A percentile compares a stretch with the other conserved stretches of the same genome.
phyloP scores from a whole-genome alignment of 108 stramenopile genomes.

The Parietichytrium sp. region DNA sequence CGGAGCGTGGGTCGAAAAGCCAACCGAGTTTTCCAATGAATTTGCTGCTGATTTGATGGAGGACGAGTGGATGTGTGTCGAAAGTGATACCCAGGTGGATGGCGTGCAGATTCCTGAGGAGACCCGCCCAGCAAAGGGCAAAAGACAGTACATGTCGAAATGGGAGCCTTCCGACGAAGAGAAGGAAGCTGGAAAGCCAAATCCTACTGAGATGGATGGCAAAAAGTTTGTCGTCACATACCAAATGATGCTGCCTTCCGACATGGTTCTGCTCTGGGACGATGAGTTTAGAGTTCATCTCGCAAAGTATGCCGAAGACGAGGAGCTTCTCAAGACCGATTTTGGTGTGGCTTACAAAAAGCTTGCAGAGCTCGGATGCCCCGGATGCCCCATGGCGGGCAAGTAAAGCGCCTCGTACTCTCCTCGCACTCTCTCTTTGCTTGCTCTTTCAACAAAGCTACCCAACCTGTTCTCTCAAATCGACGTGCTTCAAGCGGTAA shows the following conservation, averaged over 20 bases:
- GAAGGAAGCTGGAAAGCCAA: not conserved
- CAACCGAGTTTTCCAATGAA: slow-evolving; percentile 77
- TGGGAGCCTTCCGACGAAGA: slow-evolving; percentile 19
- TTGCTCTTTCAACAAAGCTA: too few species aligned
- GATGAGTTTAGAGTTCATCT: slow-evolving; percentile 67
- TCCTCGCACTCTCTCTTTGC: too few species aligned
- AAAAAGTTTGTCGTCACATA: not conserved
- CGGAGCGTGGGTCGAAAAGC: slow-evolving; percentile 74
- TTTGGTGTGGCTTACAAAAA: slow-evolving; percentile 86
- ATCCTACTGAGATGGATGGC: not conserved
- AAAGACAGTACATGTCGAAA: slow-evolving; percentile 55
- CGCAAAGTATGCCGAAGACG: slow-evolving; percentile 74
- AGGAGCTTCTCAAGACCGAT: slow-evolving; percentile 81
- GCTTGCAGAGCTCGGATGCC: slow-evolving; percentile 75
- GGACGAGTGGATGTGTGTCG: slow-evolving; percentile 55
- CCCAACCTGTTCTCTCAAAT: too few species aligned
- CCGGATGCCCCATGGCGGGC: not conserved
- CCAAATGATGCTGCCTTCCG: slow-evolving; percentile 73
- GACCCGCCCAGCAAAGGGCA: slow-evolving; percentile 64
- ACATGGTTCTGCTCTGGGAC: slow-evolving; percentile 71
- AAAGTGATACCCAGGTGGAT: slow-evolving; percentile 31
- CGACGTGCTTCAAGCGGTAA: too few species aligned
- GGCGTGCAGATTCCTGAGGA: slow-evolving; percentile 48
- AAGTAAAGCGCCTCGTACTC: too few species aligned
- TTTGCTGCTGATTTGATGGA: slow-evolving; percentile 74